Percentiles rank a stretch among this genome's conserved stretches.
These are phyloP conservation scores for Candida yuanshanica DNA, from an alignment of 805 yeast genomes.

Conservation along the genomic window DNA sequence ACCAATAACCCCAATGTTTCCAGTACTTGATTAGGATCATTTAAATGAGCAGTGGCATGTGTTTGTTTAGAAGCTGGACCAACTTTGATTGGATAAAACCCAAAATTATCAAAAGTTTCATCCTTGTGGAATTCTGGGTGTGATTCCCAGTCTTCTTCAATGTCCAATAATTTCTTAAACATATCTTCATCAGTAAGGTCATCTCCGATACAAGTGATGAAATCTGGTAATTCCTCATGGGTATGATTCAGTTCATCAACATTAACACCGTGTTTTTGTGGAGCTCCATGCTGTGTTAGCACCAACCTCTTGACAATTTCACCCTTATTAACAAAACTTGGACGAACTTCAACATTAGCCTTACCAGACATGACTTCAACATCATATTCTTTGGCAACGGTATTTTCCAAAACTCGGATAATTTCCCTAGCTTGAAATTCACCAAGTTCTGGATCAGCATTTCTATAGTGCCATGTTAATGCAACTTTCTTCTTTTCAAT, in stretches of 20 bases:
- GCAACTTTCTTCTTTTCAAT: slow-evolving; percentile 91
- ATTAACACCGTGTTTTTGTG: slow-evolving; percentile 30
- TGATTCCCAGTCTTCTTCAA: slow-evolving; percentile 50
- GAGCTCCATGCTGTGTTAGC: slow-evolving; percentile 52
- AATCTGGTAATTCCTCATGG: slow-evolving; percentile 62
- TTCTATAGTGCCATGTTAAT: slow-evolving; percentile 94
- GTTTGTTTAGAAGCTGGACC: slow-evolving; percentile 90
- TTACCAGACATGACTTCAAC: slow-evolving; percentile 96
- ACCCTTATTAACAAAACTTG: slow-evolving; percentile 91
- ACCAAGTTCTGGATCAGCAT: slow-evolving; percentile 92
- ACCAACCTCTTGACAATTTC: slow-evolving; percentile 86
- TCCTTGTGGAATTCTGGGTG: slow-evolving; percentile 32
- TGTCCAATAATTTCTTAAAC: slow-evolving; percentile 71
- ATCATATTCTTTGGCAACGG: slow-evolving; percentile 61
- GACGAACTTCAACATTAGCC: slow-evolving; percentile 97
- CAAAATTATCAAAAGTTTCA: slow-evolving; percentile 47
- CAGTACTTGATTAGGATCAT: slow-evolving; percentile 78
- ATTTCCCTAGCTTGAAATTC: slow-evolving; percentile 76
- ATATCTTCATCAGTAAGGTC: slow-evolving; percentile 97
- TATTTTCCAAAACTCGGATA: slow-evolving; percentile 52
- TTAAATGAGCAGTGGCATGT: slow-evolving; percentile 76
- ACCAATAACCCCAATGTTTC: slow-evolving; percentile 76
- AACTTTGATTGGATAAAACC: slow-evolving; percentile 81
- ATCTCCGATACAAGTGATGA: slow-evolving; percentile 88
- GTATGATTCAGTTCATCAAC: slow-evolving; percentile 29